Evolutionary conservation across 116 monocot genomes (phyloP).

Genomic region (Trichopus zeylanicus): DNA sequence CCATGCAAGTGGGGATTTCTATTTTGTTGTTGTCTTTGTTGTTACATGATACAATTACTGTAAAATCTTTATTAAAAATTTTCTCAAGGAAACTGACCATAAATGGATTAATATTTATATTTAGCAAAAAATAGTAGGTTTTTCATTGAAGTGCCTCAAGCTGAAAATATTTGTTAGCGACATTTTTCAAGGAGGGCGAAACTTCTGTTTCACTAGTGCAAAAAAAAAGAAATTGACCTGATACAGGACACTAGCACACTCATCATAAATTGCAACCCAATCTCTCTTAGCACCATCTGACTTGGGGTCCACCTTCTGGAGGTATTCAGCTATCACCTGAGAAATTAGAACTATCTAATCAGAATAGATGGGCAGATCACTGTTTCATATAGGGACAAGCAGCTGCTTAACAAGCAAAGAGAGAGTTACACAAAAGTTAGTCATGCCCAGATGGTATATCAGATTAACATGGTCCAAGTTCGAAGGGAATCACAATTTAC

Average conservation of each 20-base stretch:
- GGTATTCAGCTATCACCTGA: conserved; percentile 98
- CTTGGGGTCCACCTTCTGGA: conserved; percentile 96
- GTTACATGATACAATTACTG: too few species aligned
- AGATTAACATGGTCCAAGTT: not conserved
- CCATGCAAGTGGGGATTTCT: too few species aligned
- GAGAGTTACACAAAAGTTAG: not conserved
- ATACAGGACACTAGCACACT: conserved; percentile 91
- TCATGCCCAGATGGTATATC: not conserved
- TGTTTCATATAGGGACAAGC: not conserved
- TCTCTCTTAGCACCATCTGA: conserved; percentile 99
- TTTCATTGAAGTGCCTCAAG: too few species aligned
- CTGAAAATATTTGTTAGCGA: too few species aligned
- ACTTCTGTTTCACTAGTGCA: not conserved
- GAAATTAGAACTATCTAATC: not conserved
- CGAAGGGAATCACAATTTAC: not conserved
- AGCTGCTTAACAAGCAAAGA: too few species aligned
- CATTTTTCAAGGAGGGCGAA: too few species aligned
- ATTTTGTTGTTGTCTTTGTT: too few species aligned
- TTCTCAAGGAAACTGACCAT: too few species aligned
- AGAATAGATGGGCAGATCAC: not conserved
- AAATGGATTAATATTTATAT: too few species aligned
- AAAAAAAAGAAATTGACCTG: conserved; percentile 35
- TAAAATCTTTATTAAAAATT: too few species aligned
- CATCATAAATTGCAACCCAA: conserved; percentile 99
- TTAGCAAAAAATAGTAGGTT: too few species aligned